Base-by-base conservation (phyloP, 352 stramenopile species). In the Globisporangium lucens region DNA sequence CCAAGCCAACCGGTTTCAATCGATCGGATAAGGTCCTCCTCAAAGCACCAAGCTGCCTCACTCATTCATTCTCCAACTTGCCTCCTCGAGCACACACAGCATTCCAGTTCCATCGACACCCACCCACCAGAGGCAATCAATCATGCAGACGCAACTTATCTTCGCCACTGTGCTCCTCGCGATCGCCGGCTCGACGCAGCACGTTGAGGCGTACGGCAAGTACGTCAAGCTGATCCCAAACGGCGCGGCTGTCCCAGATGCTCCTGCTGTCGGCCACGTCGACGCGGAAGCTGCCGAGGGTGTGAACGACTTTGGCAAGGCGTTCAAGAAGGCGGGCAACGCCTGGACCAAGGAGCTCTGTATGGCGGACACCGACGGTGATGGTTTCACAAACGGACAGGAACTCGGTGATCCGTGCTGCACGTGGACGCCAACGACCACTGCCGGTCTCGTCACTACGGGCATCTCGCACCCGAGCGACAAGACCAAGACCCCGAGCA, bases 401-500 rank as follows among this genome's bases (percentile, higher is more conserved):
- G 89, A 96, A 58, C 80, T 96, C 4, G 87, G 89, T 35, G 89
- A 96, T 57, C 85, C 87, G 15, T 93, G 89, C 75, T 96, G 89
- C 70, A 81, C 73, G 56, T 96, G 89, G 89, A 87, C 73, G 36
- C 51, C 73, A 22, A 75, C 73, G 33, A 82, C 75, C 58, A 71
- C 78, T 1, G 82, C 63, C 10, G 59, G 55, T 1, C 73, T 93
- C n/a, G 72, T 93, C 60, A 82, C 77, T 41, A 4, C 36, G 36
- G 85, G 85, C 47, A 74, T 91, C 29, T 88, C 79, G 56, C 69
- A 91, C 74, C 85, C 85, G 38, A 79, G 74, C 33, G 77, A 90
- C 71, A 77, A 75, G 43, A 73, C 74, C 30, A 81, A 85, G 73
- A 83, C 75, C 20, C 85, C 85, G 17, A 81, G 74, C 0, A 90